Evolutionary conservation across 805 yeast species (phyloP).

Genomic region (Candida boidinii): DNA sequence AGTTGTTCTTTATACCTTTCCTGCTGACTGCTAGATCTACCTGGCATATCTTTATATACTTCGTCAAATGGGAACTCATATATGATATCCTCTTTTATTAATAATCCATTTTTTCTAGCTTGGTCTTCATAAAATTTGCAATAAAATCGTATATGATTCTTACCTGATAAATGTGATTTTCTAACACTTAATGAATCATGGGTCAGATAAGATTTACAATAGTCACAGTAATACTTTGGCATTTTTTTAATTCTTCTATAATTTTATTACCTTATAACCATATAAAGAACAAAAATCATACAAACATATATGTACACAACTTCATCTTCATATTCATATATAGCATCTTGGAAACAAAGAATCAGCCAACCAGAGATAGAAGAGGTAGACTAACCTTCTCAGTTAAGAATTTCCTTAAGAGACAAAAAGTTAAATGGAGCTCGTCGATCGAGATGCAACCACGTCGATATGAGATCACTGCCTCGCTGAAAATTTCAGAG

Average conservation of each 20-base stretch:
- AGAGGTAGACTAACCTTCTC: too few relatives aligned
- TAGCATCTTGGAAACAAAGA: too few relatives aligned
- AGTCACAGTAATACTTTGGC: constrained; percentile 78
- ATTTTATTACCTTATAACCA: neutral
- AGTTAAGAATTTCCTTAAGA: too few relatives aligned
- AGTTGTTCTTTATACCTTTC: constrained; percentile 16
- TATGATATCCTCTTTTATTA: constrained; percentile 17
- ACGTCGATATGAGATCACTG: too few relatives aligned
- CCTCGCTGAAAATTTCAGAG: too few relatives aligned
- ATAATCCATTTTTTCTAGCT: constrained; percentile 11
- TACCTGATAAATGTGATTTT: constrained; percentile 70
- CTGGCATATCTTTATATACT: constrained; percentile 29
- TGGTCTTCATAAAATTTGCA: constrained; percentile 64
- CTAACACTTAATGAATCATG: constrained; percentile 87
- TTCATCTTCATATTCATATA: too few relatives aligned
- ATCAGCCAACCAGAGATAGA: too few relatives aligned
- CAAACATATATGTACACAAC: too few relatives aligned
- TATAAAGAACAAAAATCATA: neutral
- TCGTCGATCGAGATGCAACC: too few relatives aligned
- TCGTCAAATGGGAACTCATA: constrained; percentile 29
- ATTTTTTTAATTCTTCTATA: constrained; percentile 20
- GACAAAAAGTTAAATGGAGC: too few relatives aligned
- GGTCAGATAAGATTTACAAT: constrained; percentile 74
- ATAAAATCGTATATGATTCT: constrained; percentile 62
- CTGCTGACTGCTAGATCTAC: constrained; percentile 10